Conservation (phyloP, 805 yeast species). For the Candida pseudofarinosa region DNA sequence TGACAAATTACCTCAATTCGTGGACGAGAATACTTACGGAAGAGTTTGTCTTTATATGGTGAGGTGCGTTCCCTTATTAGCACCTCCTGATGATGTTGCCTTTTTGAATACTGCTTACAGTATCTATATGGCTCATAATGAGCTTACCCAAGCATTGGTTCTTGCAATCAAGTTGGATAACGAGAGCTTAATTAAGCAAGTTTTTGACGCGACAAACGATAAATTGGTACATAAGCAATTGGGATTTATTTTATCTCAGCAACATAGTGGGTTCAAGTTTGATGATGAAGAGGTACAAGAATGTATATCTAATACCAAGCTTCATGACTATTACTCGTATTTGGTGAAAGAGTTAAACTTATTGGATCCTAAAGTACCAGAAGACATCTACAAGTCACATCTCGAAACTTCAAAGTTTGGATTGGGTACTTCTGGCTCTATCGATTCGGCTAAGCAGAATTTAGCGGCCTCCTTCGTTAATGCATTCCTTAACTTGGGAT, state of each 20-base stretch:
- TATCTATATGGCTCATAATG: slow-evolving; percentile 73
- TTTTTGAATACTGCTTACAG: slow-evolving; percentile 86
- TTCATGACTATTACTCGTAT: slow-evolving; percentile 76
- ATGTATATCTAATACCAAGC: slow-evolving; percentile 72
- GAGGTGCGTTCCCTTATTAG: slow-evolving; percentile 92
- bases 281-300: slow-evolving; percentile 71
- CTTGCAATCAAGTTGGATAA: slow-evolving; percentile 88
- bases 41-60: slow-evolving; percentile 94
- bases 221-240: slow-evolving; percentile 77
- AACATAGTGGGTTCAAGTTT: slow-evolving; percentile 71
- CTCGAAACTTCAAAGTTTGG: slow-evolving; percentile 68
- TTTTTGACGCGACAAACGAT: slow-evolving; percentile 79
- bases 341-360: slow-evolving; percentile 84
- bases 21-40: slow-evolving; percentile 76
- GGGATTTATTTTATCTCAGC: slow-evolving; percentile 84
- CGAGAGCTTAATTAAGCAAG: slow-evolving; percentile 69
- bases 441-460: slow-evolving; percentile 91
- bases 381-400: slow-evolving; percentile 89
- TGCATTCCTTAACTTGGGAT: slow-evolving; percentile 87
- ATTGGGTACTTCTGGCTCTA: slow-evolving; percentile 49
- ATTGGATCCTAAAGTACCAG: slow-evolving; percentile 88
- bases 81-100: slow-evolving; percentile 88
- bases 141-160: slow-evolving; percentile 84
- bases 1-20: slow-evolving; percentile 75
- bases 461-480: slow-evolving; percentile 94